Percentiles rank a stretch among this genome's conserved stretches.
Conservation (phyloP, 129 eudicot species). For the Chrysanthemum seticuspe region DNA sequence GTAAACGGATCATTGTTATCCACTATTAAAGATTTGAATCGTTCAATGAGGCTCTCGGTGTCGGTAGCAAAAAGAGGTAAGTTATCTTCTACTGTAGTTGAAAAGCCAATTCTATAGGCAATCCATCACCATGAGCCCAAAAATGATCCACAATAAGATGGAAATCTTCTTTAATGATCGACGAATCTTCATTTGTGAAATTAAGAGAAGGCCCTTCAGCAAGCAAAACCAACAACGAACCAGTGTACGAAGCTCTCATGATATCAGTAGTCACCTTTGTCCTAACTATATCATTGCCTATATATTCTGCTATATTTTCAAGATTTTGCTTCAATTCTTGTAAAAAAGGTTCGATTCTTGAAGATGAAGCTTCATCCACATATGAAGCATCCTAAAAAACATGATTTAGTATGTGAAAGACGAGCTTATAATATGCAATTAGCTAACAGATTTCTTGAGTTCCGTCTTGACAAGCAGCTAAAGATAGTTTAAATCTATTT, state of each 20-base stretch:
- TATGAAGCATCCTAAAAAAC: too few species aligned
- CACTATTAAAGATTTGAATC: constrained; percentile 18
- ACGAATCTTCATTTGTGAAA: constrained; percentile 53
- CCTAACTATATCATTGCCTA: too few species aligned
- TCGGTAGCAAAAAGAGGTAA: constrained; percentile 41
- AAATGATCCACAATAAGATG: constrained; percentile 50
- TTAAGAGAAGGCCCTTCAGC: constrained; percentile 79
- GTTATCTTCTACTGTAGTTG: constrained; percentile 27
- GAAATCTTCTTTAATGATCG: constrained; percentile 50
- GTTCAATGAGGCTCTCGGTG: constrained; percentile 36
- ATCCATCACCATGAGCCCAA: constrained; percentile 75
- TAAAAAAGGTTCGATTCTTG: too few species aligned
- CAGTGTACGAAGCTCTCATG: too few species aligned
- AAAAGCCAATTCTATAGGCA: constrained; percentile 49
- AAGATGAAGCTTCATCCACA: too few species aligned
- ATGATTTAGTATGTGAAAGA: too few species aligned
- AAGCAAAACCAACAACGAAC: too few species aligned
- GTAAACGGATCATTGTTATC: constrained; percentile 34
- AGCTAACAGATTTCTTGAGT: constrained; percentile 24
- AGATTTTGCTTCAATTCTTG: too few species aligned
- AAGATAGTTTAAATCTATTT: constrained; percentile 49
- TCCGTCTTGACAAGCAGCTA: constrained; percentile 61
- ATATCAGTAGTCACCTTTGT: too few species aligned
- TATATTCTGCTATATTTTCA: too few species aligned
- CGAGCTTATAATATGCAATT: too few species aligned